Base-by-base conservation (phyloP, 495 filamentous ascomycete genomes). In the Collariella sp. region DNA sequence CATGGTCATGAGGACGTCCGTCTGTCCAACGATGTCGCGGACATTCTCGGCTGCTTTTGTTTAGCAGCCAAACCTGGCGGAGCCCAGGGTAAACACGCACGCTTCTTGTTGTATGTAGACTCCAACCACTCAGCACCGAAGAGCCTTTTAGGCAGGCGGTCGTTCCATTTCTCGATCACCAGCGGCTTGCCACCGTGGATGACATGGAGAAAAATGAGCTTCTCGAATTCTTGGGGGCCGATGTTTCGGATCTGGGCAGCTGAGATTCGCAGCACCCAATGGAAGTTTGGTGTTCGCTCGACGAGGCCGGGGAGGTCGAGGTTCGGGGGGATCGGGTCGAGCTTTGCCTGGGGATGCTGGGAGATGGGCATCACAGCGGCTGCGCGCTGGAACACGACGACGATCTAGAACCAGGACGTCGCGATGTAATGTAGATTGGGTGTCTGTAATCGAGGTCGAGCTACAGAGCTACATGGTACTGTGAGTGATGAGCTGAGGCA, bases 41-140 rank as follows among this genome's bases (percentile, higher is more conserved):
- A 91, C 86, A 67, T 82, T 76, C 56, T 80, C 77, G 62, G 76
- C 77, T 79, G 47, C 31, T 26, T 12, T 24, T 12, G 24, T 48
- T 5, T 20, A 40, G 54, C 22, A 60, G 46, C 40, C 24, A 2
- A 26, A 4, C 9, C 26, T 31, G 4, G 26, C 9, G 9, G 4
- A 9, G 26, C 9, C 4, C 26, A 20, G 3, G 31, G 18, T 22
- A 16, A 22, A 9, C 31, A 62, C 80, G 72, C 66, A 90, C 87
- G 75, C 62, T 95, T 91, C 49, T 80, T 81, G 50, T 84, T 81
- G 64, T 84, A 79, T 18, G 86, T 83, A 20, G 77, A 70, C 62
- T 81, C 78, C 22, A 98, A 72, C 91, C 93, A 98, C 54, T 78
- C 68, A 13, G 79, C 73, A 26, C 84, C 86, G 66, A 97, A 98